These are phyloP conservation scores for Podaxis sp. DNA, from an alignment of 768 basidiomycete genomes.

Conservation along the genomic window DNA sequence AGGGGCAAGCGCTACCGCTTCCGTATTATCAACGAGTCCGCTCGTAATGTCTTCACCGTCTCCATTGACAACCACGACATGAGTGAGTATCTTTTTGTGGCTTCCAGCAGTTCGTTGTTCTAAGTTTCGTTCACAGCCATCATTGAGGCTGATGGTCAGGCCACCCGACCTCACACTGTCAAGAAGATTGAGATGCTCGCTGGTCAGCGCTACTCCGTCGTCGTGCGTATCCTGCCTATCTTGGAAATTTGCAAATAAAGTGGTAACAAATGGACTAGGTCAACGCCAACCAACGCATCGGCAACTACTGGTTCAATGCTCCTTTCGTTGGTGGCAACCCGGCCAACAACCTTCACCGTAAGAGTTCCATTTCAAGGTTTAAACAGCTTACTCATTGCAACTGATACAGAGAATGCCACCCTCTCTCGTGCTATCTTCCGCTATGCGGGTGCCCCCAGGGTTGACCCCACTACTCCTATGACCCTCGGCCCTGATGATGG, in stretches of 20 bases:
- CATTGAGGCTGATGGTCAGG: slow-evolving; percentile 40
- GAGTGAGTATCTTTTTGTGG: slow-evolving; percentile 20
- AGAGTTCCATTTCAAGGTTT: not conserved
- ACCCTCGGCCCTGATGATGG: slow-evolving; percentile 19
- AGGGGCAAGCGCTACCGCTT: slow-evolving; percentile 50
- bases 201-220: slow-evolving; percentile 50
- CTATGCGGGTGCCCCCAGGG: slow-evolving; percentile 35
- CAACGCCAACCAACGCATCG: slow-evolving; percentile 42
- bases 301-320: slow-evolving; percentile 48
- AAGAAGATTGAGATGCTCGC: slow-evolving; percentile 42
- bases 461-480: slow-evolving; percentile 31
- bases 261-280: slow-evolving; percentile 16
- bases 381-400: too few species aligned
- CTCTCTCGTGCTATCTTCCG: slow-evolving; percentile 34
- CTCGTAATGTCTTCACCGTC: slow-evolving; percentile 40
- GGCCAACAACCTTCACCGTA: slow-evolving; percentile 31
- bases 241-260: not conserved
- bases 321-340: slow-evolving; percentile 32
- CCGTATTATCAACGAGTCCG: slow-evolving; percentile 51
- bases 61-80: slow-evolving; percentile 34
- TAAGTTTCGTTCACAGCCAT: slow-evolving; percentile 23
- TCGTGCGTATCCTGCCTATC: slow-evolving; percentile 13
- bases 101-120: not conserved
- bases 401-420: slow-evolving; percentile 15
- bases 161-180: slow-evolving; percentile 30